Percentiles rank a stretch among this genome's conserved stretches.
Conservation (phyloP, 2,329 filamentous ascomycete species). For the Penicillium sp. region DNA sequence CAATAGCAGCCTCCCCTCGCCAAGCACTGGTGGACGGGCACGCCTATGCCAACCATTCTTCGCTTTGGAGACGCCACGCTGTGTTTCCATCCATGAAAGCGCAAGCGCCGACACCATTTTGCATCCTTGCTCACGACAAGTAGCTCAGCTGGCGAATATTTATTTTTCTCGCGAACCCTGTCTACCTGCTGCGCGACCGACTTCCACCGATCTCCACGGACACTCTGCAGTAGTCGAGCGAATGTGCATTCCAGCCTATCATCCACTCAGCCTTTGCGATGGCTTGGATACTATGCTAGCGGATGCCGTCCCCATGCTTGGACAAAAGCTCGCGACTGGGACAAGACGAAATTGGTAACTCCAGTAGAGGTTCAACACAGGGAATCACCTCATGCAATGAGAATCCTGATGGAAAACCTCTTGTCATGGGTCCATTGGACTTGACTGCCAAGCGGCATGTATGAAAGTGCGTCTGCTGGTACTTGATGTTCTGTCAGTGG, state of each 20-base stretch:
- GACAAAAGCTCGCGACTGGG: background rate
- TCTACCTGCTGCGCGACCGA: no score
- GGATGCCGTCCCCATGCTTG: background rate
- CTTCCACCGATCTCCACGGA: no score
- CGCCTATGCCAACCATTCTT: background rate
- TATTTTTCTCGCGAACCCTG: no score
- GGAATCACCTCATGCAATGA: background rate
- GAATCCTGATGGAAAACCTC: background rate
- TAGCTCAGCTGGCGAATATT: background rate
- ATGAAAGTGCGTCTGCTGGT: background rate
- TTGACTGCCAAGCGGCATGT: no score
- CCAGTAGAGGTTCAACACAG: background rate
- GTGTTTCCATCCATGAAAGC: background rate
- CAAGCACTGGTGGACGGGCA: background rate
- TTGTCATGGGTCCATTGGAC: no score
- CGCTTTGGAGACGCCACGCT: background rate
- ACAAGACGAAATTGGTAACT: background rate
- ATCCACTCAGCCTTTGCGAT: no score
- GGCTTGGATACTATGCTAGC: no score
- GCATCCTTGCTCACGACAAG: background rate
- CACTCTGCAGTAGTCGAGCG: no score
- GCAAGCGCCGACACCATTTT: background rate
- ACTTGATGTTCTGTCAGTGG: background rate
- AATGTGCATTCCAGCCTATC: background rate
- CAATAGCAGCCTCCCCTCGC: no score